Base-by-base conservation (phyloP, 345 rosid genomes). In the Salix udensis region DNA sequence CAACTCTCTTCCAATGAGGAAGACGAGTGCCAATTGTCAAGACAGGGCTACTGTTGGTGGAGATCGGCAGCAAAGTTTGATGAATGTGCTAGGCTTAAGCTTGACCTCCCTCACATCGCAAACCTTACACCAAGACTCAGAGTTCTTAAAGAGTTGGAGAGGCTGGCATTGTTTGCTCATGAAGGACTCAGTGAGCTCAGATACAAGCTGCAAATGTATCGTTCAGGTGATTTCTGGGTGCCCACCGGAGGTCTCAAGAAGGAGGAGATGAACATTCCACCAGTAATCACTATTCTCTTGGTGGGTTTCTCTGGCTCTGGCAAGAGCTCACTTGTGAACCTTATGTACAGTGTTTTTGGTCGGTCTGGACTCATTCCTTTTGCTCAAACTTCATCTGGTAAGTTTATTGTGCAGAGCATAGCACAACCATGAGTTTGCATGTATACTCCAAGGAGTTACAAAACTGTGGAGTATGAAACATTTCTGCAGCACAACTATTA, bases 261-360 rank as follows among this genome's bases (percentile, higher is more conserved):
- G 78, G 90, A 85, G 79, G 84, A 78, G 16, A 82, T 86, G 88
- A 87, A 88, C 48, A 88, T 88, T 73, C 91, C 94, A 0, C 81
- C 85, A 1, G 79, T 73, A 24, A 81, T 74, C 83, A 87, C 94
- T 2, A 80, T 90, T 72, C 91, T 90, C 52, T 73, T 90, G 77
- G 84, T 81, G 70, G 94, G 91, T 18, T 87, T 88, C 82, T 71
- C 84, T 44, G 88, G 89, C 37, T 86, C 91, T 6, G 91, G 91
- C 66, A 90, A 90, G 80, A 87, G 90, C 85, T 87, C 94, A 30
- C 86, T 90, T 36, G 65, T 88, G 14, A 90, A 88, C 72, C 87
- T 90, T 21, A 87, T 90, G 91, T 90, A 88, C 80, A 88, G 94
- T 39, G 85, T 88, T 77, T 86, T 88, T 37, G 89, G 94, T 75